These are phyloP conservation scores for Westerdykella sp. DNA, from an alignment of 2,329 filamentous ascomycete species.

Conservation along the genomic window DNA sequence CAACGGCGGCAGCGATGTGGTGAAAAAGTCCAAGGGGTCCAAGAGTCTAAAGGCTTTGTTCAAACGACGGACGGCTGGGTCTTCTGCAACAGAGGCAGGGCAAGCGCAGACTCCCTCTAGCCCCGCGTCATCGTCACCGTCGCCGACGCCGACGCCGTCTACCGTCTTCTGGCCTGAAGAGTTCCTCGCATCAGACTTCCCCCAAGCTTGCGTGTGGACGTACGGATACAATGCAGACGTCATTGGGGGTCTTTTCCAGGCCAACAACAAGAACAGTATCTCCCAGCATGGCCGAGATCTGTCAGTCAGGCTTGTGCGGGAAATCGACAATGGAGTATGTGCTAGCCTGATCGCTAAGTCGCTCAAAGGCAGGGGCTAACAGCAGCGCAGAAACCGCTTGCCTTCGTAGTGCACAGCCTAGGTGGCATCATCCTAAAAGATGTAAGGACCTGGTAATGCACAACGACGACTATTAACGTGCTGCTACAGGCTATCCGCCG, in stretches of 20 bases:
- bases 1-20: conserved; percentile 7
- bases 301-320: conserved; percentile 23
- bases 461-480: conserved; percentile 1
- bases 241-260: conserved; percentile 30
- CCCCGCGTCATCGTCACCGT: not conserved
- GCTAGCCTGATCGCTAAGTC: not conserved
- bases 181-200: conserved; percentile 34
- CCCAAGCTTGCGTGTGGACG: conserved; percentile 36
- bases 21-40: conserved; percentile 5
- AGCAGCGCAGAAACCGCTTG: conserved; percentile 22
- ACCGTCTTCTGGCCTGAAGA: conserved; percentile 34
- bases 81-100: conserved; percentile 2
- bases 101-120: conserved; percentile 4
- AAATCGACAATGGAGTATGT: conserved; percentile 20
- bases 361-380: conserved; percentile 6
- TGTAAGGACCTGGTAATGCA: conserved; percentile 12
- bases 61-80: conserved; percentile 2
- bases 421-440: conserved; percentile 39
- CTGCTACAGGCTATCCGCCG: conserved; percentile 27
- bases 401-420: conserved; percentile 38
- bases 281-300: conserved; percentile 30
- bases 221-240: conserved; percentile 40
- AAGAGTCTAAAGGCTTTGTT: conserved; percentile 3
- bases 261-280: conserved; percentile 37
- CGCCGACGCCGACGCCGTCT: not conserved